Base-by-base conservation (phyloP, 768 basidiomycete genomes). In the Boletales sp. region DNA sequence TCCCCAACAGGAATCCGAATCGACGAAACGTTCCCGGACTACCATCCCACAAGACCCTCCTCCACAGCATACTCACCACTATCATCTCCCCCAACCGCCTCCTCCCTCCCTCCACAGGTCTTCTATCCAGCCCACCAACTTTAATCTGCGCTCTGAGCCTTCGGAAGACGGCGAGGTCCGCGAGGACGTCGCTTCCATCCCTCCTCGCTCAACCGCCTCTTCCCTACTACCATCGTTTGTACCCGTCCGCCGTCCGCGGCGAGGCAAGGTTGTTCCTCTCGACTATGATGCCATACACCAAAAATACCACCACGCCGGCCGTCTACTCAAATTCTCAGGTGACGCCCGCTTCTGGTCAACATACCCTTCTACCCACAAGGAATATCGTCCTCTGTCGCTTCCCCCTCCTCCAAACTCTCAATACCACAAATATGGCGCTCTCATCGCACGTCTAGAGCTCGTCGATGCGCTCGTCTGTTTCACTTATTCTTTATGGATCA, bases 391-490 rank as follows among this genome's bases (percentile, higher is more conserved):
- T 8, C 71, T 90, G 12, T 66, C 72, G 5, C 74, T 80, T 56
- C 86, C 89, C 3, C 86, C 87, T 7, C 73, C 78, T 6, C 75
- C 79, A 11, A 78, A 77, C 54, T 87, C 87, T 0, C 70, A 78
- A 34, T 91, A 91, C 65, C 84, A 89, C 66, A 86, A 84, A 63
- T 77, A 82, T 55, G 87, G 86, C 17, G 82, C 82, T 18, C 70
- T 88, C 55, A 85, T 91, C 61, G 86, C 87, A 28, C 79, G 87
- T 21, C 75, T 91, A 17, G 90, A 91, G 64, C 82, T 88, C 41
- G 70, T 90, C 36, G 89, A 93, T 67, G 86, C 90, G 38, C 77
- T 92, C 49, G 73, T 92, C 38, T 87, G 86, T 69, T 93, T 92
- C 70, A 81, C 86, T 5, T 94, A 90, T 63, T 79, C 87, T 5